Evolutionary conservation across 192 early-diverging fungal genomes (phyloP).

Genomic region (Umbelopsis ramanniana): DNA sequence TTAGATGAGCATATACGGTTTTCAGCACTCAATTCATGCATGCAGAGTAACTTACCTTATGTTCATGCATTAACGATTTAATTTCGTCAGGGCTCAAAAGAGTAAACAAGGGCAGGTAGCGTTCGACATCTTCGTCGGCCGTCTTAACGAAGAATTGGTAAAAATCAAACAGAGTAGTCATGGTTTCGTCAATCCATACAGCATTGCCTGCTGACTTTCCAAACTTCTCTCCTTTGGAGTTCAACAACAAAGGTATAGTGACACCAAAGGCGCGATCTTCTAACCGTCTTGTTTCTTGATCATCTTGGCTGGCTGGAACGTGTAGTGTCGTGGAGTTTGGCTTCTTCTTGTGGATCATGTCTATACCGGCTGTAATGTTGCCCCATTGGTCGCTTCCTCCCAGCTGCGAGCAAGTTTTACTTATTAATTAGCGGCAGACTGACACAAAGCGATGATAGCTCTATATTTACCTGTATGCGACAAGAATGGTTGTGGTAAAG

Average conservation of each 20-base stretch:
- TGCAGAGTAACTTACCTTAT: conserved; percentile 51
- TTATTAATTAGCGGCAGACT: conserved; percentile 30
- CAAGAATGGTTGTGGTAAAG: conserved; percentile 69
- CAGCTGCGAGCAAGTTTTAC: conserved; percentile 52
- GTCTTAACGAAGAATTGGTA: conserved; percentile 95
- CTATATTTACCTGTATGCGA: conserved; percentile 58
- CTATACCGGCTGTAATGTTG: conserved; percentile 92
- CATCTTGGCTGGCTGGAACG: neutral
- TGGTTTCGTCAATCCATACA: conserved; percentile 85
- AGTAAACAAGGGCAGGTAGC: conserved; percentile 82
- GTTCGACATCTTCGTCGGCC: conserved; percentile 77
- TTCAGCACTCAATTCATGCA: neutral
- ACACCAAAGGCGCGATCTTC: conserved; percentile 74
- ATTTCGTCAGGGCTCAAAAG: conserved; percentile 71
- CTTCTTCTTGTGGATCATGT: conserved; percentile 79
- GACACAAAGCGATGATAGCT: neutral
- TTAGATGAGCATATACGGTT: neutral
- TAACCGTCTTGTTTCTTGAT: conserved; percentile 25
- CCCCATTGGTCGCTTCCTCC: conserved; percentile 99
- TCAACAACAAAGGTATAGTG: conserved; percentile 87
- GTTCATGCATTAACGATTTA: conserved; percentile 59
- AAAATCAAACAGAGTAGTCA: conserved; percentile 85
- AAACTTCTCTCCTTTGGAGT: conserved; percentile 93
- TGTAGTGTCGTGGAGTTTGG: conserved; percentile 14
- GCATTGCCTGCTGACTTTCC: conserved; percentile 97